phyloP scores from a whole-genome alignment of 2,329 filamentous ascomycete genomes.

The Samsoniella hepiali region DNA sequence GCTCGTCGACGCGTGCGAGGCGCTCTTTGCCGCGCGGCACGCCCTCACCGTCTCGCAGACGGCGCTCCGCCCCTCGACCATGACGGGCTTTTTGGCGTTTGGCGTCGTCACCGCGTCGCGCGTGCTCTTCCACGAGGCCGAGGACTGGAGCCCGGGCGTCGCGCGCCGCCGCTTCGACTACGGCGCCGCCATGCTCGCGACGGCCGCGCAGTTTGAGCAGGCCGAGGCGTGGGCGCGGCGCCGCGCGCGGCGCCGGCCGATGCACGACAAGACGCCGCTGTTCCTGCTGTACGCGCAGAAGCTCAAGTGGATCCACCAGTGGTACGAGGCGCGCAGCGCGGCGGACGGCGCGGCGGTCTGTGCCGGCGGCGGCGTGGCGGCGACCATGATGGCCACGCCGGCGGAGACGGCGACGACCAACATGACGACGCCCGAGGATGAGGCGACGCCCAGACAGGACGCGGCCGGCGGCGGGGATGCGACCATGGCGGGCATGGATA shows the following conservation, averaged over 20 bases:
- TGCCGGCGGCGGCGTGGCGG: background rate
- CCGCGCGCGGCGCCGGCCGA: background rate
- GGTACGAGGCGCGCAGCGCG: conserved; percentile 1
- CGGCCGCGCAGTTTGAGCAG: conserved; percentile 2
- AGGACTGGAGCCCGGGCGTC: conserved; percentile 8
- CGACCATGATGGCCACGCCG: background rate
- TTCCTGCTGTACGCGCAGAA: conserved; percentile 2
- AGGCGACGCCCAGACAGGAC: background rate
- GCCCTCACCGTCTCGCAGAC: background rate
- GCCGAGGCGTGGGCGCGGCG: conserved; percentile 4
- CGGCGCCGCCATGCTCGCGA: background rate
- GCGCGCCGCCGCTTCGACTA: conserved; percentile 13
- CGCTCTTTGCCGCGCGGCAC: background rate
- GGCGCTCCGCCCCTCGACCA: conserved; percentile 6
- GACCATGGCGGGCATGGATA: background rate
- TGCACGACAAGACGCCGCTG: background rate
- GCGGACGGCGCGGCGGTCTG: background rate
- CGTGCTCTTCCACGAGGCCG: conserved; percentile 13
- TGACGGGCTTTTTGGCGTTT: conserved; percentile 13
- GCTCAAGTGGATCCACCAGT: conserved; percentile 9
- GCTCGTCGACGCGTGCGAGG: conserved; percentile 11
- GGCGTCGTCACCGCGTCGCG: conserved; percentile 11
- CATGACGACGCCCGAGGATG: background rate
- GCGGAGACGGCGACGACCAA: background rate
- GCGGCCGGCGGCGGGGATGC: background rate